Conservation (phyloP, 805 yeast species). For the Wickerhamomyces bovis region DNA sequence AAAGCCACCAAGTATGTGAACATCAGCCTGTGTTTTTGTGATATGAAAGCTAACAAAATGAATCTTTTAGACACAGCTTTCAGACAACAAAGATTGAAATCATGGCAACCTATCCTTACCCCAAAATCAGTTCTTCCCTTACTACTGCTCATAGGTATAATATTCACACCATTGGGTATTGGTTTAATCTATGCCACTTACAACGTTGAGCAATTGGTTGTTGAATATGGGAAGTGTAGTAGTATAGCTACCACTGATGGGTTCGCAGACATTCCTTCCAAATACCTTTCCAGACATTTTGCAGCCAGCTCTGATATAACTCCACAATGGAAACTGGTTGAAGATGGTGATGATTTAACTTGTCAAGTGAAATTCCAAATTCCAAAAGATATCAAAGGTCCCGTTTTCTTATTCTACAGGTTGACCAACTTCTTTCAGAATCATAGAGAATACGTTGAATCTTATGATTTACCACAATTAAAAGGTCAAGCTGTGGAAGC, state of each 20-base stretch:
- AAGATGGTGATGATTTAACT: constrained; percentile 32
- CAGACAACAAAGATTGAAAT: constrained; percentile 60
- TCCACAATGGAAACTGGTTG: constrained; percentile 61
- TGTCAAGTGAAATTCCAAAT: constrained; percentile 70
- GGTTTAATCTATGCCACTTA: constrained; percentile 75
- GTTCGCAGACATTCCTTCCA: constrained; percentile 50
- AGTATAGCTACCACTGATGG: constrained; percentile 37
- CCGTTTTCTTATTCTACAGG: constrained; percentile 74
- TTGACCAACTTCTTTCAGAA: constrained; percentile 90
- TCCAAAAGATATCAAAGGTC: constrained; percentile 64
- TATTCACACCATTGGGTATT: constrained; percentile 89
- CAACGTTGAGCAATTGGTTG: constrained; percentile 65
- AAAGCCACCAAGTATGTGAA: constrained; percentile 43
- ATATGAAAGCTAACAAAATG: constrained; percentile 25
- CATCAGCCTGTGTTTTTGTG: background rate
- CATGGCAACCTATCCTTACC: constrained; percentile 82
- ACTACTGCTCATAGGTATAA: constrained; percentile 61
- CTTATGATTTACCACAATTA: constrained; percentile 75
- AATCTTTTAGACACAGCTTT: constrained; percentile 60
- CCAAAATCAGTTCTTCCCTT: constrained; percentile 89
- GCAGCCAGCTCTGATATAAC: constrained; percentile 25
- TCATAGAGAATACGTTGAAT: constrained; percentile 87
- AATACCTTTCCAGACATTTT: constrained; percentile 59
- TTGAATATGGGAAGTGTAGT: constrained; percentile 73
- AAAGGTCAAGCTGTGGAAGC: constrained; percentile 64